Base-by-base conservation (phyloP, 2,329 filamentous ascomycete species). In the Alternaria novae-zelandiae region DNA sequence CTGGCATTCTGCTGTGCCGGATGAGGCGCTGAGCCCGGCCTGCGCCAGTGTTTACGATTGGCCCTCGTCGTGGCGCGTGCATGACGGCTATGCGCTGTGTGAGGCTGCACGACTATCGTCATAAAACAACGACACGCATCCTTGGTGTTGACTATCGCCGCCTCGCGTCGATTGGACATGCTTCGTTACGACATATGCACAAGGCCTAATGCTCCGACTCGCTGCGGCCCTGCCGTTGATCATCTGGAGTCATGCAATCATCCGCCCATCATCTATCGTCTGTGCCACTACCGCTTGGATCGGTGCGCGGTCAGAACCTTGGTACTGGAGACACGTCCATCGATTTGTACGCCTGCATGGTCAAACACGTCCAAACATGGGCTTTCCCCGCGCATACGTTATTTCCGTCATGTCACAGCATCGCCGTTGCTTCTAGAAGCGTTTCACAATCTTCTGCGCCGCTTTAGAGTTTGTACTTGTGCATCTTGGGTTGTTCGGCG, bases 361-460 rank as follows among this genome's bases (percentile, higher is more conserved):
- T 54, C 30, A 66, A 64, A 66, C 61, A 41, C 30, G 20, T 36
- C 61, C 64, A 55, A 54, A 59, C 54, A 55, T 44, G 36, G 51
- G 21, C 26, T n/a, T 59, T 54, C 55, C 61, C 64, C 45, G 46
- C 46, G 36, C 36, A n/a, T 57, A 21, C 28, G 43, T 61, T 59
- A 61, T 57, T 62, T 51, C 41, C 54, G 44, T 57, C 62, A 63
- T 62, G 56, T 63, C 65, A 64, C 69, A 41, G 36, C 36, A 65
- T 59, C 49, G 64, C 64, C 60, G 30, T 23, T 41, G 61, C 49
- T 72, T 72, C 69, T 64, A 69, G 64, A 70, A 70, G 56, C 57
- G 61, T 59, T 65, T 57, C 41, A 68, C 49, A 45, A 23, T 25
- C 9, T 59, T 49, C 59, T 21, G 57, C 25, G 7, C 26, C 21